phyloP scores from a whole-genome alignment of 2,329 filamentous ascomycete species.

The Paecilomyces niveus region DNA sequence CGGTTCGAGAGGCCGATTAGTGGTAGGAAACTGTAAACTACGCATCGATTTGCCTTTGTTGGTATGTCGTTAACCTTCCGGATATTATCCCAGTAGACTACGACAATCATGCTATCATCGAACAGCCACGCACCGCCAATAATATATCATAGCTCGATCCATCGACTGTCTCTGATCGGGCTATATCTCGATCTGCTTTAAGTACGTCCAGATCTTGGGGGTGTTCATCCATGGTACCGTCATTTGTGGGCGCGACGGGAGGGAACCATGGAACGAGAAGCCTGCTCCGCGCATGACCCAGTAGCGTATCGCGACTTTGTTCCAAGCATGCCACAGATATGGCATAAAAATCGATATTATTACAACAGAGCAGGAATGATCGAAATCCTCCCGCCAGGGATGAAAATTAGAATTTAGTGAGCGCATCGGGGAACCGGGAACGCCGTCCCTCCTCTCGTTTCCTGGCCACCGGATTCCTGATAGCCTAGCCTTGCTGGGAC shows the following conservation, averaged over 20 bases:
- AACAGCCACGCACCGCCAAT: not conserved
- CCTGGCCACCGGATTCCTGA: not conserved
- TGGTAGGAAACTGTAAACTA: not conserved
- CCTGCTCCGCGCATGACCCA: not conserved
- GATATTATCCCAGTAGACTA: not conserved
- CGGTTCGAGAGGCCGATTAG: not conserved
- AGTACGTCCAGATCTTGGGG: not conserved
- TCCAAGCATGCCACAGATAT: not conserved
- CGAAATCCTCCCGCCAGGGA: not conserved
- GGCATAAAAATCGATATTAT: not conserved
- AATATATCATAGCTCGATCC: too few relatives aligned
- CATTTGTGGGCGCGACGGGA: constrained; percentile 4
- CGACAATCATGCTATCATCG: not conserved
- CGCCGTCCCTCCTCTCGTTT: not conserved
- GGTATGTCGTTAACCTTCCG: not conserved
- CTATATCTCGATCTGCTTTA: not conserved
- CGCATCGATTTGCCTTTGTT: not conserved
- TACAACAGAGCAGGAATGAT: not conserved
- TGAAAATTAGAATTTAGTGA: not conserved
- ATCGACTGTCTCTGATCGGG: not conserved
- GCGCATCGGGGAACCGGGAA: not conserved
- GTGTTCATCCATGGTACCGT: not conserved
- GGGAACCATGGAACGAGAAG: constrained; percentile 14
- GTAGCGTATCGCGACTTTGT: not conserved
- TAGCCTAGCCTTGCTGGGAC: not conserved